Conservation (phyloP, 177 flowering plant species). For the Vitis hybrid region DNA sequence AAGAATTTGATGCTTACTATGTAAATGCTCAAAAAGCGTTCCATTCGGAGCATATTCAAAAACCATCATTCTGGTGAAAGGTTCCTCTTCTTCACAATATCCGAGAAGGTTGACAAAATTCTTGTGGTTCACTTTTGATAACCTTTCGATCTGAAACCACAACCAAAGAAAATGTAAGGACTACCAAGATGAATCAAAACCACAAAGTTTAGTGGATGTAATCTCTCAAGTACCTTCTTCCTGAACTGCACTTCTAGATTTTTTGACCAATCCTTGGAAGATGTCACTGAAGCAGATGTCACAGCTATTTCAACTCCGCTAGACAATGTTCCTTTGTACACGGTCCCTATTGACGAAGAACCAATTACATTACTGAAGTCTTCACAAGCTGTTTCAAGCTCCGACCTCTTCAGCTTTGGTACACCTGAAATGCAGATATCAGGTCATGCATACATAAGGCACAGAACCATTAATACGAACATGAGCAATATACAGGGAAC, state of each 20-base stretch:
- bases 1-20: conserved; percentile 40
- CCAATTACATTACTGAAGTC: conserved; percentile 79
- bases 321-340: conserved; percentile 75
- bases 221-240: conserved; percentile 43
- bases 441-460: neutral
- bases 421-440: conserved; percentile 42
- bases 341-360: conserved; percentile 47
- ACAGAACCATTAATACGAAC: neutral
- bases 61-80: conserved; percentile 72
- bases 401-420: conserved; percentile 63
- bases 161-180: conserved; percentile 2
- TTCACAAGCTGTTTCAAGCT: conserved; percentile 72
- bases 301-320: conserved; percentile 77
- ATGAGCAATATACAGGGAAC: neutral
- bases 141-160: conserved; percentile 43
- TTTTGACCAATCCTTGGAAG: conserved; percentile 55
- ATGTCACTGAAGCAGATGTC: conserved; percentile 29
- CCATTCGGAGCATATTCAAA: conserved; percentile 77
- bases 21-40: conserved; percentile 68
- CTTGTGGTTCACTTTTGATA: conserved; percentile 68
- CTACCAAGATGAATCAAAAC: neutral
- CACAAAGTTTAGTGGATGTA: neutral
- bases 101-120: conserved; percentile 69
- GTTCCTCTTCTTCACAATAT: conserved; percentile 59
- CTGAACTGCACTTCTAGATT: conserved; percentile 50